A percentile compares a stretch with the other conserved stretches of the same genome.
Evolutionary conservation across 2,329 filamentous ascomycete genomes (phyloP).

Genomic region (Xylariaceae sp.): DNA sequence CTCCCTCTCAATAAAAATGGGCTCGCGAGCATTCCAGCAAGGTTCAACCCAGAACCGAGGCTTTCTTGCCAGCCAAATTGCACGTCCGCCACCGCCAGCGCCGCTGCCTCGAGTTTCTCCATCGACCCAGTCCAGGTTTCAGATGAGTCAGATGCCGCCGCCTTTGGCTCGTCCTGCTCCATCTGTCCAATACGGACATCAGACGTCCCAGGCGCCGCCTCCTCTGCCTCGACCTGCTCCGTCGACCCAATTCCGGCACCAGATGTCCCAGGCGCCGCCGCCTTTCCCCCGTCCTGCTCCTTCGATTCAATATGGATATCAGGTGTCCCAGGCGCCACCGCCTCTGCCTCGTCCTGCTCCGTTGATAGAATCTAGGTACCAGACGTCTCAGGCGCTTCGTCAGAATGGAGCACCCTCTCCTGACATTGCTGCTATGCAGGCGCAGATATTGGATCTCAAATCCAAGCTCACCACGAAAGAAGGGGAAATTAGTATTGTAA

Average conservation of each 20-base stretch:
- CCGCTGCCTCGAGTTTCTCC: conserved; percentile 26
- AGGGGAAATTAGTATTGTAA: conserved; percentile 71
- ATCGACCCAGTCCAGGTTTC: conserved; percentile 33
- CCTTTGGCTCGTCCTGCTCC: conserved; percentile 26
- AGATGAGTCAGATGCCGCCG: conserved; percentile 29
- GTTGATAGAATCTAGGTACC: conserved; percentile 33
- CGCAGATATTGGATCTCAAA: conserved; percentile 48
- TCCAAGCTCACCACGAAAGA: conserved; percentile 56
- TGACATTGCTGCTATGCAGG: conserved; percentile 44
- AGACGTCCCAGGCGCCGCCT: conserved; percentile 31
- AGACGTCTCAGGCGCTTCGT: conserved; percentile 31
- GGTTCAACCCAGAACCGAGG: conserved; percentile 22
- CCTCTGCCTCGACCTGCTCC: conserved; percentile 27
- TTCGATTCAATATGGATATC: conserved; percentile 35
- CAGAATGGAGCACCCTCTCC: conserved; percentile 29
- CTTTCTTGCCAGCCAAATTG: conserved; percentile 39
- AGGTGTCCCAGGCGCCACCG: conserved; percentile 36
- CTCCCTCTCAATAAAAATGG: neutral
- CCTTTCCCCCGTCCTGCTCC: conserved; percentile 26
- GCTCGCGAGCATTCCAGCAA: conserved; percentile 19
- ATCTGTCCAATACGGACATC: conserved; percentile 33
- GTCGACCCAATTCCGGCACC: conserved; percentile 33
- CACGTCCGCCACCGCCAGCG: conserved; percentile 32
- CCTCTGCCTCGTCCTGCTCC: conserved; percentile 28
- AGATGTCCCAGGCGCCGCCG: conserved; percentile 30